Evolutionary conservation across 495 filamentous ascomycete species (phyloP).

Genomic region (Aspergillus incahuasiensis): DNA sequence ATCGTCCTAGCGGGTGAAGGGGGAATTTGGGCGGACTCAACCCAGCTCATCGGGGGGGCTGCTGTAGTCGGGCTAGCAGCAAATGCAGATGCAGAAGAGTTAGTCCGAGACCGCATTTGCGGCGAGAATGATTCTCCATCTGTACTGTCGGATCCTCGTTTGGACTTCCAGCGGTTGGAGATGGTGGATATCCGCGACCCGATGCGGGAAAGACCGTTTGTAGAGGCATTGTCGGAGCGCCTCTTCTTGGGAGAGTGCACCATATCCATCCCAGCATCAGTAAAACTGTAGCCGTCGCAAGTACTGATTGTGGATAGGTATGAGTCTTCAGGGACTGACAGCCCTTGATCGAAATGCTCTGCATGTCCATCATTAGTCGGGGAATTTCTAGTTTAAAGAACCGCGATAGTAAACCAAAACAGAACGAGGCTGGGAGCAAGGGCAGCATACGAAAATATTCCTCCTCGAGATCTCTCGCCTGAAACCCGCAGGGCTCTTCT

Average conservation of each 20-base stretch:
- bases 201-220: slow-evolving; percentile 61
- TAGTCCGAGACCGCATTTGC: slow-evolving; percentile 41
- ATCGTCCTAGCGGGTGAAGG: slow-evolving; percentile 63
- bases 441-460: slow-evolving; percentile 42
- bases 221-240: slow-evolving; percentile 60
- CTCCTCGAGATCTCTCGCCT: slow-evolving; percentile 40
- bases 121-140: slow-evolving; percentile 33
- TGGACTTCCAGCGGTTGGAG: slow-evolving; percentile 59
- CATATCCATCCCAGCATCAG: slow-evolving; percentile 57
- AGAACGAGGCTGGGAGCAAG: slow-evolving; percentile 19
- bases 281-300: slow-evolving; percentile 56
- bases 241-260: slow-evolving; percentile 53
- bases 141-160: slow-evolving; percentile 45
- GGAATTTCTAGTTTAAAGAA: slow-evolving; percentile 7
- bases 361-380: slow-evolving; percentile 1
- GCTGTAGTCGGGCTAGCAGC: slow-evolving; percentile 54
- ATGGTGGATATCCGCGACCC: slow-evolving; percentile 70
- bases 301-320: slow-evolving; percentile 30
- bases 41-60: slow-evolving; percentile 38
- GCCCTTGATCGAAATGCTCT: slow-evolving; percentile 39
- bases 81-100: slow-evolving; percentile 65
- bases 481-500: slow-evolving; percentile 44
- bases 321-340: slow-evolving; percentile 29
- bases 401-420: neutral
- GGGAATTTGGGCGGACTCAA: slow-evolving; percentile 50